These are phyloP conservation scores for Ogataea philodendri DNA, from an alignment of 805 yeast genomes.

Conservation along the genomic window DNA sequence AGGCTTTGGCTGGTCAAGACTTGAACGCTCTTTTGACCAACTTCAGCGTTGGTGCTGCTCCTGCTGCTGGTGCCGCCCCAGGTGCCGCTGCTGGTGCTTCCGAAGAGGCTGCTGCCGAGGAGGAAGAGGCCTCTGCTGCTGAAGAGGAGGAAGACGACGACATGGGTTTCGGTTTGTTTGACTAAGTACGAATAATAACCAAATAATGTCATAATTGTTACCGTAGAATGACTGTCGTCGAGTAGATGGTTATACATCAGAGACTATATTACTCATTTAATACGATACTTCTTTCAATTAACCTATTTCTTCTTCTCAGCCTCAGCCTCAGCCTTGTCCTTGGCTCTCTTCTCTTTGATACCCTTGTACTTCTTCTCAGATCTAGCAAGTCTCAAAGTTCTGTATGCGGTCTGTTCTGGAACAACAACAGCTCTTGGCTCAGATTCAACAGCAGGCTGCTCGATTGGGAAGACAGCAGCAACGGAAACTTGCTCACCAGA, in stretches of 20 bases:
- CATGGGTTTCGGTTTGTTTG: constrained; percentile 92
- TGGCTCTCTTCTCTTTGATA: constrained; percentile 96
- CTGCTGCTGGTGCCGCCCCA: constrained; percentile 49
- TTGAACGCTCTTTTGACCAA: constrained; percentile 64
- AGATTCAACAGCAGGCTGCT: constrained; percentile 67
- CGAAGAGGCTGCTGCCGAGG: constrained; percentile 48
- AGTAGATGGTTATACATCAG: neutral
- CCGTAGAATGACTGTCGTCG: too few relatives aligned
- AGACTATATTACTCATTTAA: neutral
- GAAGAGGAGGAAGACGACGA: constrained; percentile 75
- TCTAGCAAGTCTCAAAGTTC: constrained; percentile 94
- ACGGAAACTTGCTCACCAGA: constrained; percentile 79
- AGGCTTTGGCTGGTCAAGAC: constrained; percentile 79
- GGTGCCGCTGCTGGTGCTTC: constrained; percentile 46
- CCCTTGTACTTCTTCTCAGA: constrained; percentile 92
- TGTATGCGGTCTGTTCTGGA: constrained; percentile 73
- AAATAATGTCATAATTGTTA: neutral
- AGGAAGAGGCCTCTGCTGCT: constrained; percentile 59
- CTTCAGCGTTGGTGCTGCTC: constrained; percentile 50
- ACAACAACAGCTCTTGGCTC: constrained; percentile 88
- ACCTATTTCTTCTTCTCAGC: constrained; percentile 97
- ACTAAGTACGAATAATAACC: constrained; percentile 41
- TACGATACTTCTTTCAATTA: constrained; percentile 9
- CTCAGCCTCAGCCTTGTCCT: constrained; percentile 97
- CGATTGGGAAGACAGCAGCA: constrained; percentile 86